Percentiles rank a stretch among this genome's conserved stretches.
phyloP scores from a whole-genome alignment of 1,139 yeast species.

The Nadsonia starkeyi-henricii region DNA sequence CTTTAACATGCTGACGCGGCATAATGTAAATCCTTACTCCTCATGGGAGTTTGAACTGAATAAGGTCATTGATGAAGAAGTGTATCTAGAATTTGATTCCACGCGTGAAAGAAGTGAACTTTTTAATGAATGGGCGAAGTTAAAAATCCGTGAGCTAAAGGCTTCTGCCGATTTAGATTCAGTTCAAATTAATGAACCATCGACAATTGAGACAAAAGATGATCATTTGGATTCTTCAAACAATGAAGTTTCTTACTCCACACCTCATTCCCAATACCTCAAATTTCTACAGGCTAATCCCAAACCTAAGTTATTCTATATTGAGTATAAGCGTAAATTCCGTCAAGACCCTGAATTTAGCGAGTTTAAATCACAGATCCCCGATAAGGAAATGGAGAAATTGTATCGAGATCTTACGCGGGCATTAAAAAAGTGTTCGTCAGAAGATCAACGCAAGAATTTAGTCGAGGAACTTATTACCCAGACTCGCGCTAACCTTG shows the following conservation, averaged over 20 bases:
- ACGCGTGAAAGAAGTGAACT: constrained; percentile 24
- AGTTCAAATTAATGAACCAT: not conserved
- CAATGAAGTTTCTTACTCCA: not conserved
- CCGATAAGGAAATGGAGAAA: not conserved
- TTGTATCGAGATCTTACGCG: not conserved
- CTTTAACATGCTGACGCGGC: constrained; percentile 22
- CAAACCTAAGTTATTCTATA: not conserved
- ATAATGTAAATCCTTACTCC: constrained; percentile 27
- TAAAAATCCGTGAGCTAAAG: constrained; percentile 10
- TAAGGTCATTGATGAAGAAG: constrained; percentile 27
- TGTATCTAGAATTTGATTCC: constrained; percentile 26
- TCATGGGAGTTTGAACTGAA: constrained; percentile 36
- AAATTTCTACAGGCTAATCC: not conserved
- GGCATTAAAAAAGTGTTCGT: not conserved
- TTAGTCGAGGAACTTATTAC: not conserved
- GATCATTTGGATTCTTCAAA: not conserved
- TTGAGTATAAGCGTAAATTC: not conserved
- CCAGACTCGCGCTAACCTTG: not conserved
- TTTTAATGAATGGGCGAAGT: constrained; percentile 32
- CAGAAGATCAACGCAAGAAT: not conserved
- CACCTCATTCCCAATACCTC: not conserved
- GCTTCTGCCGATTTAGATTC: not conserved
- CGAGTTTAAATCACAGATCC: not conserved
- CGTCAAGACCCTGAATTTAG: not conserved
- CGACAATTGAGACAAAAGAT: not conserved